A percentile compares a stretch with the other conserved stretches of the same genome.
phyloP scores from a whole-genome alignment of 352 stramenopile species.

The Aphanomyces astaci region DNA sequence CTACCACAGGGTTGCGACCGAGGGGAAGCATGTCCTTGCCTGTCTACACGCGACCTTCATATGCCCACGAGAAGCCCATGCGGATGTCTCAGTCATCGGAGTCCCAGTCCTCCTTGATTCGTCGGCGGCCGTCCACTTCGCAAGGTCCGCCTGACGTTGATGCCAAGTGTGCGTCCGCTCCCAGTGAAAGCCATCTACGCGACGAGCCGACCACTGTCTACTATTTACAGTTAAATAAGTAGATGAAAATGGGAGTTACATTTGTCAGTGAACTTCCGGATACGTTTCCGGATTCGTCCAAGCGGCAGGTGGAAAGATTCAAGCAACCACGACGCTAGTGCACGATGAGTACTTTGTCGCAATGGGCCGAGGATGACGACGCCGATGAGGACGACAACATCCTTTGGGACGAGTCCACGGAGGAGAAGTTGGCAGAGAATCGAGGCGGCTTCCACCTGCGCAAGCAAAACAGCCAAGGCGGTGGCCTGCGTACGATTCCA shows the following conservation, averaged over 20 bases:
- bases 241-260: no score
- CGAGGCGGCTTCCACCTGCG: conserved; percentile 19
- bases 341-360: conserved; percentile 15
- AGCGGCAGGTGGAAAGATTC: conserved; percentile 1
- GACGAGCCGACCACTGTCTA: background rate
- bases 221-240: background rate
- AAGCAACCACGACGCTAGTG: background rate
- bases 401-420: conserved; percentile 14
- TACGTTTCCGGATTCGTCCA: background rate
- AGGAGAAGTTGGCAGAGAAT: conserved; percentile 19
- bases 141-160: background rate
- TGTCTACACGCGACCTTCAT: background rate
- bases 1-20: background rate
- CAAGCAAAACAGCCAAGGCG: background rate
- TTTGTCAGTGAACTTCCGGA: background rate
- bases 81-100: background rate
- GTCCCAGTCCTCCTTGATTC: background rate
- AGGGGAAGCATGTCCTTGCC: background rate
- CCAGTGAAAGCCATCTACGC: background rate
- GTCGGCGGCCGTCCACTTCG: background rate
- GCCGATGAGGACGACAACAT: conserved; percentile 22
- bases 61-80: no score
- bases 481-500: background rate
- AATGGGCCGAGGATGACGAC: conserved; percentile 20
- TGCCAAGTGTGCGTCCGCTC: background rate